A percentile compares a stretch with the other conserved stretches of the same genome.
phyloP scores from a whole-genome alignment of 768 basidiomycete genomes.

The Tephrocybe sp. region DNA sequence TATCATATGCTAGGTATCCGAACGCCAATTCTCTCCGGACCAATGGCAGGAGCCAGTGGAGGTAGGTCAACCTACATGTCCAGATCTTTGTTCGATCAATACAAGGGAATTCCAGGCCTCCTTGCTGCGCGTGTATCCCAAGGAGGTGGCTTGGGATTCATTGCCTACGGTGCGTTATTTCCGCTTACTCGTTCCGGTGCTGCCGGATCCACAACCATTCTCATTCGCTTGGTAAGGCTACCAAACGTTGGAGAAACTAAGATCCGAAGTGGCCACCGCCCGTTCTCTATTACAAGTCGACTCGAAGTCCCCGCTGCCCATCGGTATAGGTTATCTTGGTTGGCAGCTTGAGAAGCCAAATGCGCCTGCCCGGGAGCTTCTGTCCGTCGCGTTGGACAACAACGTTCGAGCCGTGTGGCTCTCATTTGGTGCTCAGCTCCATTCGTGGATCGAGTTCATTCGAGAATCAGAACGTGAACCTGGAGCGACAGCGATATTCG shows the following conservation, averaged over 20 bases:
- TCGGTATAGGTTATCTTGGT: slow-evolving; percentile 74
- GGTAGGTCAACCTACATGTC: slow-evolving; percentile 33
- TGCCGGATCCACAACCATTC: neutral
- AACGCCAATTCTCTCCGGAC: slow-evolving; percentile 59
- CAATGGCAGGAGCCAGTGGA: slow-evolving; percentile 73
- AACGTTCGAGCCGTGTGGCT: slow-evolving; percentile 71
- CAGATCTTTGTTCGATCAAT: neutral
- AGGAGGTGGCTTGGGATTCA: slow-evolving; percentile 76
- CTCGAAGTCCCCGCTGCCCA: slow-evolving; percentile 38
- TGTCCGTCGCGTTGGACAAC: slow-evolving; percentile 51
- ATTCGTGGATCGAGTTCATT: slow-evolving; percentile 59
- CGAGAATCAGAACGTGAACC: slow-evolving; percentile 49
- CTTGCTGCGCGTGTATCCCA: slow-evolving; percentile 60
- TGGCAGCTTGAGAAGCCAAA: slow-evolving; percentile 64
- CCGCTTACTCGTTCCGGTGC: neutral
- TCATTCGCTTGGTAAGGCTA: slow-evolving; percentile 39
- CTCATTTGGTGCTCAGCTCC: slow-evolving; percentile 59
- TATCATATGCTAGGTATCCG: slow-evolving; percentile 40
- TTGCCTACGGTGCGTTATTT: slow-evolving; percentile 51
- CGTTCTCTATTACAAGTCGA: slow-evolving; percentile 38
- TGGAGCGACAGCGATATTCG: slow-evolving; percentile 53
- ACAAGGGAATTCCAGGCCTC: slow-evolving; percentile 27
- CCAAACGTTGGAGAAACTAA: slow-evolving; percentile 40
- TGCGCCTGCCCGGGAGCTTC: slow-evolving; percentile 35
- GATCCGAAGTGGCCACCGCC: slow-evolving; percentile 51